Evolutionary conservation across 345 rosid genomes (phyloP), one percentile per base, ranked within the genome.

Genomic region (Psidium friedrichsthalianum): DNA sequence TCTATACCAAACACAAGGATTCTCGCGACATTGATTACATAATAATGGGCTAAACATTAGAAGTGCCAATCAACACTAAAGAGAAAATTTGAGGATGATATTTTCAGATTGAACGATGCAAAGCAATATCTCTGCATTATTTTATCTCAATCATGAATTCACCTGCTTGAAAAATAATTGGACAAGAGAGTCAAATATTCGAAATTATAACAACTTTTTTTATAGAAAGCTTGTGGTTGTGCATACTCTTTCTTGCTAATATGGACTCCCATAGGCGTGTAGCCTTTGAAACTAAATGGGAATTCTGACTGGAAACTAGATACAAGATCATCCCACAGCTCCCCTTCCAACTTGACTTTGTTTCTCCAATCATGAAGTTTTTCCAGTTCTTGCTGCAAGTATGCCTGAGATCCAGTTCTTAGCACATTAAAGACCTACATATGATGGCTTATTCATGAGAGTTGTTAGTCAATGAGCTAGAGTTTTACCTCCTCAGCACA

Each of bases 261-360:
- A 97, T 92, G 83, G 99, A 97, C 69, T 97, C 99, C 99, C 99
- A 97, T 87, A 95, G 89, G 82, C 94, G 93, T 86, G 95, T 94
- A 74, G 98, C 96, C 91, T 97, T 97, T 59, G 98, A 90, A 88
- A 96, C 99, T 89, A 97, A 90, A 91, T 95, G 99, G 22, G 99
- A 96, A 88, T 96, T 97, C 91, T 95, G 99, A 89, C 98, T 96
- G 58, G 98, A 95, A 95, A 88, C 95, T 94, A 83, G 99, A 94
- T 53, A 97, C 98, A 69, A 97, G 98, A 90, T 97, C 98, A 87
- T 97, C 99, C 99, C 99, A 97, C 42, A 91, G 88, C 90, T 97
- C 99, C 87, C 99, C 99, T 90, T 96, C 99, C 92, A 93, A 89
- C 92, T 97, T 97, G 90, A 97, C 98, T 91, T 97, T 97, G 94